Evolutionary conservation across 208 protist species (phyloP).

Genomic region (Porcisia deanei): DNA sequence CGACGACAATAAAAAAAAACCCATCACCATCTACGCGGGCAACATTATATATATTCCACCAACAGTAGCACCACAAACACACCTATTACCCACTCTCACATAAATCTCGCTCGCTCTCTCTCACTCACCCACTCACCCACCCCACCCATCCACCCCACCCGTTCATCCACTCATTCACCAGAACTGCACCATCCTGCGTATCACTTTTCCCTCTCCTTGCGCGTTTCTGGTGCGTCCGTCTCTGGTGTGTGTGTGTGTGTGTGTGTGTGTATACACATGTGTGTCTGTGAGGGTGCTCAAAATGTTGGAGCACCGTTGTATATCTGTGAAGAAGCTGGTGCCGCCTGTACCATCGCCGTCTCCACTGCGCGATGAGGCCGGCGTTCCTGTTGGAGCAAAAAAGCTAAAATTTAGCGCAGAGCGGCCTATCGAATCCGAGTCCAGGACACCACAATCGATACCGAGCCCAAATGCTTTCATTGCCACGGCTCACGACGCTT

Average conservation of each 20-base stretch:
- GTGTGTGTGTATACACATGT: neutral
- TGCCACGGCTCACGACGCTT: conserved; percentile 9
- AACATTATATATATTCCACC: too few relatives aligned
- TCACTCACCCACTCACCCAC: neutral
- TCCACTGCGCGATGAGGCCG: conserved; percentile 17
- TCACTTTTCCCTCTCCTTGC: neutral
- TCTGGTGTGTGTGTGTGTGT: neutral
- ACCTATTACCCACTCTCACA: too few relatives aligned
- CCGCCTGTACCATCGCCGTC: conserved; percentile 35
- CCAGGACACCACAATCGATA: conserved; percentile 14
- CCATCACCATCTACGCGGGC: too few relatives aligned
- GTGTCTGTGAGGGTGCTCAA: neutral
- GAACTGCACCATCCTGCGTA: neutral
- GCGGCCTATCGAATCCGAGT: conserved; percentile 8
- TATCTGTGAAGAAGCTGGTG: conserved; percentile 20
- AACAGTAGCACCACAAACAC: too few relatives aligned
- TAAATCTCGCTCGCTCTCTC: neutral
- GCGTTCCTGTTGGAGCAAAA: neutral
- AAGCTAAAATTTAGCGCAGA: conserved; percentile 11
- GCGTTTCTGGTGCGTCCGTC: neutral
- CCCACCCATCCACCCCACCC: neutral
- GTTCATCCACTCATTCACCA: too few relatives aligned
- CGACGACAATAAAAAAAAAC: too few relatives aligned
- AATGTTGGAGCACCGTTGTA: conserved; percentile 26
- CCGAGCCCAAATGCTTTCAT: conserved; percentile 17